Evolutionary conservation across 2,329 filamentous ascomycete species (phyloP).

Genomic region (Beauveria rudraprayagi): DNA sequence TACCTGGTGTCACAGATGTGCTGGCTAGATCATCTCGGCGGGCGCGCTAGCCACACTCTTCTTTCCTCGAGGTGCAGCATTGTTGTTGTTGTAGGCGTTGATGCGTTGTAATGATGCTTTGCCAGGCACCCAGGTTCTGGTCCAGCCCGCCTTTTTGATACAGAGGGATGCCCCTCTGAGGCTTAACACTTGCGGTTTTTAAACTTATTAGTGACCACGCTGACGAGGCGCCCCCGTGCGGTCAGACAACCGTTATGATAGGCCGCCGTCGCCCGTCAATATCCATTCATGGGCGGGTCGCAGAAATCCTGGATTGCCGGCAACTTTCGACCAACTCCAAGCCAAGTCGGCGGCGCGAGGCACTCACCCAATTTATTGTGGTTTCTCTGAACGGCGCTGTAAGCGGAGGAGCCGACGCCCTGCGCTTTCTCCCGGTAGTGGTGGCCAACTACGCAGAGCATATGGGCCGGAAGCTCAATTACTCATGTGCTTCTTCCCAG

Average conservation of each 20-base stretch:
- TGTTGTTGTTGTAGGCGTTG: too few relatives aligned
- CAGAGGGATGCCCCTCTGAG: not conserved
- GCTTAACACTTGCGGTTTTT: not conserved
- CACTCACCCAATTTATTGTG: not conserved
- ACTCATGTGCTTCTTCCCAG: not conserved
- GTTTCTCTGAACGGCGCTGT: not conserved
- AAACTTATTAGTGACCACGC: not conserved
- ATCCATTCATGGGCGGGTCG: not conserved
- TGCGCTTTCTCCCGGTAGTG: not conserved
- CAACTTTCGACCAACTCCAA: not conserved
- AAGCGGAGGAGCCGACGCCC: not conserved
- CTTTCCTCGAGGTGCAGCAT: too few relatives aligned
- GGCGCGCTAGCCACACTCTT: not conserved
- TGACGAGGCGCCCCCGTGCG: conserved; percentile 1
- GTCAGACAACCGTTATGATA: not conserved
- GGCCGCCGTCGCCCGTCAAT: not conserved
- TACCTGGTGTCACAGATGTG: not conserved
- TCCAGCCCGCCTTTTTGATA: too few relatives aligned
- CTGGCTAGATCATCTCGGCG: not conserved
- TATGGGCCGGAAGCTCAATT: not conserved
- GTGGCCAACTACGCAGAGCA: not conserved
- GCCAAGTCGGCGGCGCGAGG: not conserved
- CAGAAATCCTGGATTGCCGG: too few relatives aligned
- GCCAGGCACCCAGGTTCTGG: too few relatives aligned
- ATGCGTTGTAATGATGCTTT: too few relatives aligned